Evolutionary conservation across 805 yeast species (phyloP).

Genomic region (Cyberlindnera petersonii): DNA sequence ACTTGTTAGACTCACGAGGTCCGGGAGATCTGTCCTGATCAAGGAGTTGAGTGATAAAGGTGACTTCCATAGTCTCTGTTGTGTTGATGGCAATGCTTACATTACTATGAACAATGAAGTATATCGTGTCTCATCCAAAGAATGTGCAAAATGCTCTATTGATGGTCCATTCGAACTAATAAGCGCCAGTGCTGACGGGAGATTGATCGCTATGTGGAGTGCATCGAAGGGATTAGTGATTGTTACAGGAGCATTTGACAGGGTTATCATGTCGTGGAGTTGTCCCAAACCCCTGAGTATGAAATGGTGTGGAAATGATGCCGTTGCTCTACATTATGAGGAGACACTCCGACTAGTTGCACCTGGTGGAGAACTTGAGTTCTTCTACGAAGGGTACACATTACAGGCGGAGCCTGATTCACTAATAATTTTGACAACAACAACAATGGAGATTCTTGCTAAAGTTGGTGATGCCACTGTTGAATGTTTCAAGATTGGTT

Average conservation of each 20-base stretch:
- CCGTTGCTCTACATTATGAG: conserved; percentile 55
- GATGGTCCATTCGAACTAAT: conserved; percentile 17
- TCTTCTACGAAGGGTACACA: conserved; percentile 41
- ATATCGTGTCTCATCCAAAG: conserved; percentile 4
- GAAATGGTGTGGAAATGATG: conserved; percentile 86
- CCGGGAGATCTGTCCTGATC: conserved; percentile 3
- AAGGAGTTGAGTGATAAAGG: conserved; percentile 4
- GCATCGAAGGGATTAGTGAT: conserved; percentile 6
- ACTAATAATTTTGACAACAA: conserved; percentile 53
- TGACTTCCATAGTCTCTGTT: conserved; percentile 14
- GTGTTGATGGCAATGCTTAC: conserved; percentile 3
- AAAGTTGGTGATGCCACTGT: conserved; percentile 56
- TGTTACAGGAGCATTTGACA: conserved; percentile 8
- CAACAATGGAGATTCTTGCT: conserved; percentile 54
- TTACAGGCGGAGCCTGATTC: conserved; percentile 64
- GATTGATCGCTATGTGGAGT: conserved; percentile 14
- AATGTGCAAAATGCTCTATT: conserved; percentile 4
- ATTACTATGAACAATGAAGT: conserved; percentile 9
- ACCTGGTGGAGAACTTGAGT: conserved; percentile 56
- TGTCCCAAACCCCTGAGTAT: conserved; percentile 25
- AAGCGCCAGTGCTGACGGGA: conserved; percentile 11
- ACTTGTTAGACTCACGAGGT: conserved; percentile 8
- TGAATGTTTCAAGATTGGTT: conserved; percentile 75
- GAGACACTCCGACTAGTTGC: conserved; percentile 71
- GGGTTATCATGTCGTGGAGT: conserved; percentile 12